Conservation (phyloP, 2,329 filamentous ascomycete genomes). For the Davidsoniella neocaledoniae region DNA sequence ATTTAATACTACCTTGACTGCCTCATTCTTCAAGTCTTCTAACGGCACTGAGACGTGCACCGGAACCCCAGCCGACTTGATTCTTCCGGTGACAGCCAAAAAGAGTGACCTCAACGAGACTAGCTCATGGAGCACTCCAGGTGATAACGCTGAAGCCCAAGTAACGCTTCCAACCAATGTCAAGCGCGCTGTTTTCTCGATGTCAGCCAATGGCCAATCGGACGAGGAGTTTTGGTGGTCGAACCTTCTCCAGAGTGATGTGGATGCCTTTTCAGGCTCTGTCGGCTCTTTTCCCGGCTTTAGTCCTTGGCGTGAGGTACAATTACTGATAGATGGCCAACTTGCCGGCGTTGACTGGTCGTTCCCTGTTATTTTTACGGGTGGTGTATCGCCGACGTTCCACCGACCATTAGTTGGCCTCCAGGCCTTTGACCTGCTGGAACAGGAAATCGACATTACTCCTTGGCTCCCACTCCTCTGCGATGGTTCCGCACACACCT, state of each 20-base stretch:
- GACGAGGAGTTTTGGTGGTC: constrained; percentile 76
- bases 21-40: constrained; percentile 45
- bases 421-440: constrained; percentile 61
- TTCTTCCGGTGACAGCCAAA: constrained; percentile 49
- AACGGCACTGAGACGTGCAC: neutral
- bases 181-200: constrained; percentile 52
- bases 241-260: constrained; percentile 51
- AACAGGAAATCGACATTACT: constrained; percentile 70
- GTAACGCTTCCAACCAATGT: constrained; percentile 49
- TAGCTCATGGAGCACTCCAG: constrained; percentile 53
- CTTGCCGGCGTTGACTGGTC: constrained; percentile 67
- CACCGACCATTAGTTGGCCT: constrained; percentile 66
- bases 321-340: constrained; percentile 54
- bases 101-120: constrained; percentile 31
- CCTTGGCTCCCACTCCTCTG: constrained; percentile 55
- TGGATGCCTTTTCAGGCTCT: constrained; percentile 37
- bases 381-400: constrained; percentile 58
- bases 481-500: constrained; percentile 47
- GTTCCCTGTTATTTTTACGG: constrained; percentile 68
- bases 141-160: constrained; percentile 39
- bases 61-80: constrained; percentile 37
- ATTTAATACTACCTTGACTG: constrained; percentile 59
- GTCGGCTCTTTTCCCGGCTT: constrained; percentile 45
- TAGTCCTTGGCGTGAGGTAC: constrained; percentile 63
- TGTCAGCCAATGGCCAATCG: constrained; percentile 62